A percentile compares a stretch with the other conserved stretches of the same genome.
Conservation (phyloP, 257 asterid genomes). For the Solanum gracilifrons region DNA sequence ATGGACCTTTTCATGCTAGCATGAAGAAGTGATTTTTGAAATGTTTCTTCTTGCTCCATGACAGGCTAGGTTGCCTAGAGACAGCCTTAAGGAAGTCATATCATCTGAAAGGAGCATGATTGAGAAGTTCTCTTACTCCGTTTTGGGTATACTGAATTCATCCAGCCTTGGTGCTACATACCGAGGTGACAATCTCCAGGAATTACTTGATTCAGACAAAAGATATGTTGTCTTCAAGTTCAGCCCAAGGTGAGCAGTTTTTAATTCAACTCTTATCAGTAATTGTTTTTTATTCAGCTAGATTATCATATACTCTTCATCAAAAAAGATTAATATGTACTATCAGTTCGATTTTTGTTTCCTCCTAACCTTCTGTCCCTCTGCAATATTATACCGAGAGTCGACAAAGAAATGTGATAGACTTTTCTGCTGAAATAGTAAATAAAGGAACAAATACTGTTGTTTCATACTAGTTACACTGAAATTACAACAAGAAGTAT, state of each 20-base stretch:
- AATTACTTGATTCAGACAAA: conserved; percentile 34
- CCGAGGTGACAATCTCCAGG: conserved; percentile 55
- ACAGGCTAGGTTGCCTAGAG: conserved; percentile 49
- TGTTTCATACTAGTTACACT: neutral
- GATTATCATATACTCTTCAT: neutral
- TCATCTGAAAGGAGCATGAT: conserved; percentile 40
- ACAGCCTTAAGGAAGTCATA: conserved; percentile 45
- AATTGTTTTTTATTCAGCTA: neutral
- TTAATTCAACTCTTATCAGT: neutral
- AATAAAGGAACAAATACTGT: neutral
- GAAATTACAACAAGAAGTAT: neutral
- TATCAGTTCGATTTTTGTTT: neutral
- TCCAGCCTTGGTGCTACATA: conserved; percentile 33
- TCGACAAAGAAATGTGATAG: neutral
- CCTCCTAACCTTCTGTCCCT: neutral
- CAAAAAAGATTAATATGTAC: neutral
- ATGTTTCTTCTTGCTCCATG: conserved; percentile 4
- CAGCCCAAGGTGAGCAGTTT: conserved; percentile 43
- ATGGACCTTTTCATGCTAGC: neutral
- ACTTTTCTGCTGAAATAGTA: no score
- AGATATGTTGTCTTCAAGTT: conserved; percentile 46
- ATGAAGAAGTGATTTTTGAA: neutral
- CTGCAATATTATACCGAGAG: neutral
- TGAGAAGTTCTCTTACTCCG: conserved; percentile 46
- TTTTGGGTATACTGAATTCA: conserved; percentile 58